These are phyloP conservation scores for Stipa capillata DNA, from an alignment of 176 grass and related monocot species.

Conservation along the genomic window DNA sequence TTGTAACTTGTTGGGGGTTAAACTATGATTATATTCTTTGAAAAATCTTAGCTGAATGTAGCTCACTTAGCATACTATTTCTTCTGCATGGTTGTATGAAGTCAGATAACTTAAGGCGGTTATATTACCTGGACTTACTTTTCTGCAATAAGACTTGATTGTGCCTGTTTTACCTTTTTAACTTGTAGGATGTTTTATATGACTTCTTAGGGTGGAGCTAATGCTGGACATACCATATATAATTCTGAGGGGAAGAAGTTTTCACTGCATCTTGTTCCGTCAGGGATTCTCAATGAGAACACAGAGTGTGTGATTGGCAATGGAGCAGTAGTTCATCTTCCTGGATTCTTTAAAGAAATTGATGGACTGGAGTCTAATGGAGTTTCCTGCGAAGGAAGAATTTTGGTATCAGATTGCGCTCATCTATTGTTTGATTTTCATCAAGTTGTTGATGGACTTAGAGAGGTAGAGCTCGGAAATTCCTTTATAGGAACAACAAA, in stretches of 20 bases:
- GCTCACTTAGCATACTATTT: not conserved
- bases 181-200: constrained; percentile 1
- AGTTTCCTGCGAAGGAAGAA: constrained; percentile 60
- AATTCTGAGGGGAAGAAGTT: constrained; percentile 94
- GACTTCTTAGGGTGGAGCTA: constrained; percentile 70
- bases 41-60: not conserved
- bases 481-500: constrained; percentile 88
- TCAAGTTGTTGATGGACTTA: constrained; percentile 78
- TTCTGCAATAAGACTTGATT: not conserved
- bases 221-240: constrained; percentile 97
- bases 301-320: constrained; percentile 85
- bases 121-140: not conserved
- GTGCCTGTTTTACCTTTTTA: not conserved
- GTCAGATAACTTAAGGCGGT: not conserved
- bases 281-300: constrained; percentile 83
- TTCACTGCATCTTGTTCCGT: constrained; percentile 82
- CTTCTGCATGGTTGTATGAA: not conserved
- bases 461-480: constrained; percentile 65
- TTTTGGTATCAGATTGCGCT: constrained; percentile 76
- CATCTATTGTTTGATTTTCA: constrained; percentile 96
- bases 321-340: constrained; percentile 84
- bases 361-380: constrained; percentile 69
- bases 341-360: constrained; percentile 85
- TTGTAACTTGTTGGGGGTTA: not conserved
- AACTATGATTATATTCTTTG: not conserved